Evolutionary conservation across 345 rosid genomes (phyloP), one percentile per base, ranked within the genome.

Genomic region (Eutrema yunnanense): DNA sequence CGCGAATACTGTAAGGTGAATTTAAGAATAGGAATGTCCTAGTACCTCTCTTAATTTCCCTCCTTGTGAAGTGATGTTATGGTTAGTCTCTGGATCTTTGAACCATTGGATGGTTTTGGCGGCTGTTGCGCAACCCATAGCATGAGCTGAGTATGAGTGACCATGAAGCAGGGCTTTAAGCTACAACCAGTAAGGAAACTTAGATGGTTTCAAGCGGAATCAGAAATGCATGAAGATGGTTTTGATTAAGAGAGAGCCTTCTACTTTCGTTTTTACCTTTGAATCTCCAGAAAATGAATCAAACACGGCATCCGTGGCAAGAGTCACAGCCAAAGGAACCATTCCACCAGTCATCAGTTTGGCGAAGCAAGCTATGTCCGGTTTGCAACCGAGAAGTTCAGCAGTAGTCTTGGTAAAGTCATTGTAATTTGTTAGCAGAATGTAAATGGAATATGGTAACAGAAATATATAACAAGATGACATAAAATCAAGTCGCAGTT

Each of bases 341-440:
- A 95, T 75, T 68, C 97, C 98, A 37, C 90, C 96, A 36, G 99
- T 95, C 88, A 95, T 78, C 80, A 95, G 83, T 78, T 95, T 95
- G 3, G 84, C 99, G 40, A 72, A 95, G 85, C 99, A 95, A 29
- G 99, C 92, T 82, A 95, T 92, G 79, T 95, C 99, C 63, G 99
- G 98, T 52, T 77, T 66, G 80, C 92, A 82, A 27, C 88, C 86
- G 47, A 95, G 93, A 46, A 92, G 84, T 65, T 87, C 94, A 62
- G 90, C 81, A 58, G 98, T 87, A 77, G 89, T 75, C 99, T 76
- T 88, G 84, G 62, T 49, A 62, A 61, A 78, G 51, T 30, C 65
- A 67, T 56, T 49, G 43, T 26, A 42, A 68, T 65, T 60, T 65
- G 67, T 68, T 43, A 81, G 60, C 55, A 62, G 9, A 67, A 53